phyloP scores from a whole-genome alignment of 176 grass and related monocot genomes.

The Eleusine indica region DNA sequence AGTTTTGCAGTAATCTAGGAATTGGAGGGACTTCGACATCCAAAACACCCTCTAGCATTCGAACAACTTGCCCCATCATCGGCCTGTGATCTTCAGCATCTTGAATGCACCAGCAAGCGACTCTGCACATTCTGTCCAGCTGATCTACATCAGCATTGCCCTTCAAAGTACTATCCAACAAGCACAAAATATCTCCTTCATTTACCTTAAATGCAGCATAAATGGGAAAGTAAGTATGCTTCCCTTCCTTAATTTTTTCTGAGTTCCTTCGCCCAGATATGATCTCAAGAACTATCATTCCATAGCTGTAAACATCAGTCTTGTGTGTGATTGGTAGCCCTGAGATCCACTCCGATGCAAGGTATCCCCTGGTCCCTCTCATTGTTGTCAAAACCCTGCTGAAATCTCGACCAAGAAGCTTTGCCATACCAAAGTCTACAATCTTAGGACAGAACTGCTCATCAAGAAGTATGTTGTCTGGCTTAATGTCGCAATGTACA shows the following conservation, averaged over 20 bases:
- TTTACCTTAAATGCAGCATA: slow-evolving; percentile 23
- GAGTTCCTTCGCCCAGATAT: slow-evolving; percentile 45
- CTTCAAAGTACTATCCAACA: slow-evolving; percentile 31
- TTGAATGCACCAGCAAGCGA: slow-evolving; percentile 60
- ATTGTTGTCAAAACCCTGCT: slow-evolving; percentile 45
- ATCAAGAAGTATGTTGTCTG: slow-evolving; percentile 42
- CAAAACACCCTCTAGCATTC: slow-evolving; percentile 46
- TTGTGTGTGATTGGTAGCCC: slow-evolving; percentile 44
- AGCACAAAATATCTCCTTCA: slow-evolving; percentile 34
- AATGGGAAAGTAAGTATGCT: slow-evolving; percentile 35
- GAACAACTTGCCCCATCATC: slow-evolving; percentile 46
- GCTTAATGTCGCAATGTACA: slow-evolving; percentile 38
- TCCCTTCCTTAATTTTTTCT: neutral
- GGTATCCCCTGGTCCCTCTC: slow-evolving; percentile 46
- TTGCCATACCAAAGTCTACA: slow-evolving; percentile 43
- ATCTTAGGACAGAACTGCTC: slow-evolving; percentile 35
- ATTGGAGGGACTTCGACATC: slow-evolving; percentile 33
- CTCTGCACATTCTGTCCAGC: neutral
- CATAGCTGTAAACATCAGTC: slow-evolving; percentile 48
- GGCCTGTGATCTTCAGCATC: slow-evolving; percentile 40
- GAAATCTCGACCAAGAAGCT: slow-evolving; percentile 33
- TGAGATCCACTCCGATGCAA: slow-evolving; percentile 46
- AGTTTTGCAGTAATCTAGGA: slow-evolving; percentile 31
- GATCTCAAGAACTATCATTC: slow-evolving; percentile 46
- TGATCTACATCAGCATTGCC: slow-evolving; percentile 14